phyloP scores from a whole-genome alignment of 2,329 filamentous ascomycete species.

The Talaromyces atroroseus region DNA sequence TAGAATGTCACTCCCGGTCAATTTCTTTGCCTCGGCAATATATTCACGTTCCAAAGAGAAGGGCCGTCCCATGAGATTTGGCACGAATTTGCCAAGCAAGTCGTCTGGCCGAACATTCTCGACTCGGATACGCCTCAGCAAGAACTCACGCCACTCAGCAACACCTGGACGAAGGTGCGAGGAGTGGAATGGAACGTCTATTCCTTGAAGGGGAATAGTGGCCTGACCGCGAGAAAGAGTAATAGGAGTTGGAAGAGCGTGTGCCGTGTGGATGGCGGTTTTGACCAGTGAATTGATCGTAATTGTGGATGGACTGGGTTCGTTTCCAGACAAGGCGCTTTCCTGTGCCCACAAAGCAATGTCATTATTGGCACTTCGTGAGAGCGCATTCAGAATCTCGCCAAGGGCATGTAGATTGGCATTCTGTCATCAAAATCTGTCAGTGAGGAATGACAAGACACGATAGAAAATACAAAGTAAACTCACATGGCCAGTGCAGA shows the following conservation, averaged over 20 bases:
- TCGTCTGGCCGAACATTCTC: conserved; percentile 79
- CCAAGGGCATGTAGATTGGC: neutral
- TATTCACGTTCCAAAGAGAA: conserved; percentile 44
- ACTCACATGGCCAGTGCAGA: conserved; percentile 48
- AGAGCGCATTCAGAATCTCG: neutral
- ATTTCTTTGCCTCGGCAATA: neutral
- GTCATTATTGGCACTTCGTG: neutral
- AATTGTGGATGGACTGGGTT: neutral
- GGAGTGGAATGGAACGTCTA: conserved; percentile 98
- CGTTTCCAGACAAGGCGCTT: neutral
- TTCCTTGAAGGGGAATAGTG: conserved; percentile 83
- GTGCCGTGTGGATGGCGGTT: neutral
- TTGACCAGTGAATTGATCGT: neutral
- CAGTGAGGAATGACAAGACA: neutral
- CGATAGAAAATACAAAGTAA: neutral
- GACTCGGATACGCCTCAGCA: neutral
- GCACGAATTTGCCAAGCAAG: conserved; percentile 96
- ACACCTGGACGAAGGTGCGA: conserved; percentile 96
- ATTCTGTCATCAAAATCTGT: neutral
- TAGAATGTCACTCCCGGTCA: neutral
- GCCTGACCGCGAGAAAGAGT: conserved; percentile 91
- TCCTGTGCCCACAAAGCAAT: neutral
- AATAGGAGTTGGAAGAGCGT: conserved; percentile 50
- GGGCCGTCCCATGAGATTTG: conserved; percentile 95
- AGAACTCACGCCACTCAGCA: conserved; percentile 35